A percentile compares a stretch with the other conserved stretches of the same genome.
Conservation (phyloP, 345 rosid genomes). For the Eucalyptus cladocalyx region DNA sequence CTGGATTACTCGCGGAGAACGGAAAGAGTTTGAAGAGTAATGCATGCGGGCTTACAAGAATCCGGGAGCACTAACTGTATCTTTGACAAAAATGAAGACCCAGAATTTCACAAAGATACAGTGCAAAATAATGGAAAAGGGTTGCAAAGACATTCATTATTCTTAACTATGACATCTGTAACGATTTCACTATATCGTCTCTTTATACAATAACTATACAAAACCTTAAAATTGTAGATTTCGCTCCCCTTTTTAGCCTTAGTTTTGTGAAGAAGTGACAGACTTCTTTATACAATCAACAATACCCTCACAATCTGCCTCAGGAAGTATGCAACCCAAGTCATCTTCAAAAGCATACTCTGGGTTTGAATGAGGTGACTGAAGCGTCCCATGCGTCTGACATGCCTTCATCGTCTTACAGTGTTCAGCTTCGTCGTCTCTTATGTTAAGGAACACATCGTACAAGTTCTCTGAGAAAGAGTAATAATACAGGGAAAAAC, state of each 20-base stretch:
- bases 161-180: not conserved
- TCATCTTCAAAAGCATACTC: constrained; percentile 29
- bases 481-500: not conserved
- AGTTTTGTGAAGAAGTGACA: constrained; percentile 7
- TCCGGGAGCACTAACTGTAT: not conserved
- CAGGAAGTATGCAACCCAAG: constrained; percentile 28
- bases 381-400: constrained; percentile 77
- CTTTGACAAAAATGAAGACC: not conserved
- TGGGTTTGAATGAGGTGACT: constrained; percentile 65
- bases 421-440: constrained; percentile 98
- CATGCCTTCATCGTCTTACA: constrained; percentile 96
- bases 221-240: not conserved
- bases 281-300: constrained; percentile 78
- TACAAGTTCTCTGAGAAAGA: constrained; percentile 62
- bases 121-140: not conserved
- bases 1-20: rapidly evolving
- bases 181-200: not conserved
- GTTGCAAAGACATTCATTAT: not conserved
- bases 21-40: not conserved
- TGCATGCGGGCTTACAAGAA: not conserved
- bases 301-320: constrained; percentile 77
- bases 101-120: not conserved
- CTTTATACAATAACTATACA: not conserved
- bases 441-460: constrained; percentile 77
- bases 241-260: not conserved